Conservation (phyloP, 495 filamentous ascomycete genomes). For the Daldinia concentrica region DNA sequence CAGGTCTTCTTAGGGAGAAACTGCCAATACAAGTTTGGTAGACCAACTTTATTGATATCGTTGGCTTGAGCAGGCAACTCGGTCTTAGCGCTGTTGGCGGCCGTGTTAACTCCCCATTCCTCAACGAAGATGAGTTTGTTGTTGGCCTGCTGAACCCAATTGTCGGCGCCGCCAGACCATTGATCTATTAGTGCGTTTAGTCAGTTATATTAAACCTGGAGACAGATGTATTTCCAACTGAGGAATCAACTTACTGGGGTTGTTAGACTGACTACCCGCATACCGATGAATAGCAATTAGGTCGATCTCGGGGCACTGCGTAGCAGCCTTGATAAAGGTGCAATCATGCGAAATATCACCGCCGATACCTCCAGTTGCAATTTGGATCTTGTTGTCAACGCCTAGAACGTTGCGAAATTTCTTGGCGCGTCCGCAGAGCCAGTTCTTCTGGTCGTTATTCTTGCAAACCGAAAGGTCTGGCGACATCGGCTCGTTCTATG, state of each 20-base stretch:
- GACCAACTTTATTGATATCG: conserved; percentile 37
- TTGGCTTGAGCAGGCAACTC: conserved; percentile 42
- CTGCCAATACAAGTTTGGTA: conserved; percentile 45
- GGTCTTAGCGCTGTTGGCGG: conserved; percentile 16
- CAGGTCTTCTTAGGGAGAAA: conserved; percentile 34
- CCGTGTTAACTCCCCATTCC: conserved; percentile 44
- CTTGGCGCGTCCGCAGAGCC: conserved; percentile 48
- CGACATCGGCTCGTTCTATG: conserved; percentile 53
- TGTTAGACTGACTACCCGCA: conserved; percentile 28
- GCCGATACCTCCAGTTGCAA: conserved; percentile 44
- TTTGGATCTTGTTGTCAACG: conserved; percentile 36
- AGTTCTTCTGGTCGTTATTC: conserved; percentile 44
- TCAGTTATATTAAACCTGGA: background rate
- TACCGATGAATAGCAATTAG: conserved; percentile 45
- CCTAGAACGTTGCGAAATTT: conserved; percentile 37
- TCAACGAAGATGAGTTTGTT: conserved; percentile 45
- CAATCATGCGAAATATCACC: conserved; percentile 42
- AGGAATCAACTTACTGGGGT: conserved; percentile 1
- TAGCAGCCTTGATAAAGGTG: conserved; percentile 38
- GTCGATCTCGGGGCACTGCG: conserved; percentile 39
- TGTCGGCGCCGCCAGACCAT: conserved; percentile 25
- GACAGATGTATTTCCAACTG: background rate
- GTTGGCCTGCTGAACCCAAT: conserved; percentile 27
- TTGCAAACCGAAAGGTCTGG: conserved; percentile 27
- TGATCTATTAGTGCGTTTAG: conserved; percentile 2